Conservation (phyloP, 2,329 filamentous ascomycete species). For the Trichoderma aggressivum region DNA sequence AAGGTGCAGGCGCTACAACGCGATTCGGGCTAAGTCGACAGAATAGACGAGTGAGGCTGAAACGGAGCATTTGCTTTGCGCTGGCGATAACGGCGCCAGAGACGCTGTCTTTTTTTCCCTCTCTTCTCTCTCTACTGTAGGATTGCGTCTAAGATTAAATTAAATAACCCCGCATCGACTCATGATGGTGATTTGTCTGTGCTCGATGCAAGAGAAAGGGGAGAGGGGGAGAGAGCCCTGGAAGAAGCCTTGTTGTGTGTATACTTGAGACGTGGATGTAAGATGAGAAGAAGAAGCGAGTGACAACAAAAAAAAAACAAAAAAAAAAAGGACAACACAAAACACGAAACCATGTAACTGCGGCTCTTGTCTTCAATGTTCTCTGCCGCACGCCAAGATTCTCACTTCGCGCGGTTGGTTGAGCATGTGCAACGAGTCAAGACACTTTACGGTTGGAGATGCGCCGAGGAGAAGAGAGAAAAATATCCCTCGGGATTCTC, state of each 20-base stretch:
- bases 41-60: conserved; percentile 2
- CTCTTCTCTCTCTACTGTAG: no score
- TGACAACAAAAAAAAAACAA: no score
- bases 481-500: not conserved
- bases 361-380: not conserved
- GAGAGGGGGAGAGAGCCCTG: not conserved
- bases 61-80: conserved; percentile 1
- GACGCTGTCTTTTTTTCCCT: not conserved
- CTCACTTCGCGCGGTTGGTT: not conserved
- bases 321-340: no score
- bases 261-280: not conserved
- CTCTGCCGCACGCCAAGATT: not conserved
- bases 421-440: not conserved
- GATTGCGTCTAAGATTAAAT: not conserved
- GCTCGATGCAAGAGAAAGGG: not conserved
- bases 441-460: not conserved
- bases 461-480: not conserved
- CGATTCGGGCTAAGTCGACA: not conserved
- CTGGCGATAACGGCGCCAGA: not conserved
- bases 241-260: not conserved
- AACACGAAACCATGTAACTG: not conserved
- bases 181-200: not conserved
- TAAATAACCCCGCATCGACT: not conserved
- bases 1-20: conserved; percentile 1
- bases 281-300: no score